Evolutionary conservation across 495 filamentous ascomycete species (phyloP), one percentile per base, ranked within the genome.

Genomic region (Aspergillus saccharolyticus): DNA sequence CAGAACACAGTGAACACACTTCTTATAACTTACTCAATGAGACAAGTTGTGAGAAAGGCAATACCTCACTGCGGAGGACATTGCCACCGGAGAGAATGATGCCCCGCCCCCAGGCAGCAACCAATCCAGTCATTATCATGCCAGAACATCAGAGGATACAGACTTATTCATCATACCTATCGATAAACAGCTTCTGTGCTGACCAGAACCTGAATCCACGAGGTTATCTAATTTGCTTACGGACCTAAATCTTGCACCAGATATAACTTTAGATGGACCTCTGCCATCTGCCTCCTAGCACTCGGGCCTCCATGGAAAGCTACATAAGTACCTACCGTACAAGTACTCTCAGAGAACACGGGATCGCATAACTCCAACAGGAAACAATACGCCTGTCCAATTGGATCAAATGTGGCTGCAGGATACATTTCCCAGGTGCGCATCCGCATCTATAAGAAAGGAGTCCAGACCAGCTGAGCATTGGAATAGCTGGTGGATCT

Each of bases 311-410:
- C 10, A 39, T 39, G 33, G 12, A 10, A 39, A 12, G 33, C 33
- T 39, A 39, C 33, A 39, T 39, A 39, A 39, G 33, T 39, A 8
- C 33, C 3, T 3, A 9, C 3, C 3, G 25, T 28, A 28, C 25
- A 28, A 9, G 33, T 39, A 39, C 25, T 10, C 25, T 4, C 6
- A 39, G 33, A 39, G 22, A 18, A 30, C 42, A 45, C 66, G 68
- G 74, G 74, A 76, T 63, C 60, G 25, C 52, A 71, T 76, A 73
- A 64, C 72, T 65, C 28, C 45, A 69, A 71, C 63, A 58, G 74
- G 74, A 66, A 76, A 71, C 62, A 44, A 64, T 68, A 71, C 62
- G 61, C 72, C 62, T 61, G 45, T 57, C 63, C 54, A 56, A 63
- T 63, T 48, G 52, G 46, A 39, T 2, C 33, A 9, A 6, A 2